These are phyloP conservation scores for Trichoderma breve DNA, from an alignment of 2,329 filamentous ascomycete genomes.

Conservation along the genomic window DNA sequence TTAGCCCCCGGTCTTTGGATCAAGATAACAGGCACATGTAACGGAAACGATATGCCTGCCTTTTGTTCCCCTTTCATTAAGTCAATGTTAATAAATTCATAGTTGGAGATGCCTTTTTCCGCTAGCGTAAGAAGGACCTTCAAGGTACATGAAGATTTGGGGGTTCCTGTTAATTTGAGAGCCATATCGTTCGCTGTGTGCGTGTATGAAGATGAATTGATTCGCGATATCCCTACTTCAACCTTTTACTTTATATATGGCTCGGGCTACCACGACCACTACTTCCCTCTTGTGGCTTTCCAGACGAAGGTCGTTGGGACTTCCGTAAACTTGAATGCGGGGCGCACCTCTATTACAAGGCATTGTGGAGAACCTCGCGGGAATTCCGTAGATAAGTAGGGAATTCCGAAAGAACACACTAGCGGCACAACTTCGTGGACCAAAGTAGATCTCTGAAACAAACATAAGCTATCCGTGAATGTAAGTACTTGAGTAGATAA, in stretches of 20 bases:
- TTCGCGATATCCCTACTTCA: neutral
- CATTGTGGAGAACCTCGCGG: neutral
- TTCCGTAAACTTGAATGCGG: neutral
- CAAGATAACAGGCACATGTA: neutral
- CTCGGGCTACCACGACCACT: neutral
- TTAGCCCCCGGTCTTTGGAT: neutral
- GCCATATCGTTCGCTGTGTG: neutral
- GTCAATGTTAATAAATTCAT: neutral
- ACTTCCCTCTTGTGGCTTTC: neutral
- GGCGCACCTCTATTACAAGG: neutral
- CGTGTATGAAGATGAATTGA: neutral
- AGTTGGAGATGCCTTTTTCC: neutral
- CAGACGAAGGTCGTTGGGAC: neutral
- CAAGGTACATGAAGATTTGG: neutral
- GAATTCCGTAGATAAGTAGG: neutral
- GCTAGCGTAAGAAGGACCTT: neutral
- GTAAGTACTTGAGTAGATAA: no score
- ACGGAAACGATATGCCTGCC: neutral
- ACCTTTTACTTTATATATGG: neutral
- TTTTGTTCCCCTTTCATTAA: neutral
- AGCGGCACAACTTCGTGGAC: no score
- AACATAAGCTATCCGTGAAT: no score
- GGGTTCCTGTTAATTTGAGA: neutral
- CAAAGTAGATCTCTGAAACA: no score
- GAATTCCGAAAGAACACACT: neutral